Percentiles rank a stretch among this genome's conserved stretches.
These are phyloP conservation scores for Dalbergia oliveri DNA, from an alignment of 306 rosid genomes.

Conservation along the genomic window DNA sequence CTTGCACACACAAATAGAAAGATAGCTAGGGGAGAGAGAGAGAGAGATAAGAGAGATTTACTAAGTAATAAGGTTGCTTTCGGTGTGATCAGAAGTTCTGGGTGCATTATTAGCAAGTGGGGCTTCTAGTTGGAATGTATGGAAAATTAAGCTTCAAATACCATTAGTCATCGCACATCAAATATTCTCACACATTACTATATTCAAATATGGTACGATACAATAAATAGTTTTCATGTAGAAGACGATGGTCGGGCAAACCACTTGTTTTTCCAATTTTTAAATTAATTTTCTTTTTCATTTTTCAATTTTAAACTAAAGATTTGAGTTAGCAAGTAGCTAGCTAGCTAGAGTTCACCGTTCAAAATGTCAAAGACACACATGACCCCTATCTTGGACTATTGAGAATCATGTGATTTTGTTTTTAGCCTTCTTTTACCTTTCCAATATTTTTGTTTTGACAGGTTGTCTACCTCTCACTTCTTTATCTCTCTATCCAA, in stretches of 20 bases:
- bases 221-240: slow-evolving; percentile 38
- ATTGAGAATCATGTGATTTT: slow-evolving; percentile 68
- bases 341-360: slow-evolving; percentile 47
- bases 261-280: slow-evolving; percentile 17
- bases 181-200: slow-evolving; percentile 53
- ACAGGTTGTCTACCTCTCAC: slow-evolving; percentile 47
- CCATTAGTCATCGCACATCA: slow-evolving; percentile 54
- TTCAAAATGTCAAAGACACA: slow-evolving; percentile 39
- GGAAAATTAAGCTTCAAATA: slow-evolving; percentile 53
- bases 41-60: slow-evolving; percentile 34
- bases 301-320: slow-evolving; percentile 22
- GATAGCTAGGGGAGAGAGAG: slow-evolving; percentile 17
- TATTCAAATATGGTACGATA: slow-evolving; percentile 40
- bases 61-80: slow-evolving; percentile 43
- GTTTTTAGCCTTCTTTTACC: slow-evolving; percentile 21
- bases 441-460: slow-evolving; percentile 51
- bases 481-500: background rate
- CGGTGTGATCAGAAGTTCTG: slow-evolving; percentile 39
- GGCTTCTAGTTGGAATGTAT: slow-evolving; percentile 50
- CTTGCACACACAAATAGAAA: background rate
- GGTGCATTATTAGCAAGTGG: slow-evolving; percentile 51
- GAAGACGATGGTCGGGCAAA: slow-evolving; percentile 82
- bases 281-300: background rate
- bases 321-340: slow-evolving; percentile 23
- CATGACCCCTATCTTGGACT: slow-evolving; percentile 60